These are phyloP conservation scores for Calamus simplicifolius DNA, from an alignment of 176 grass and related monocot genomes.

Conservation along the genomic window DNA sequence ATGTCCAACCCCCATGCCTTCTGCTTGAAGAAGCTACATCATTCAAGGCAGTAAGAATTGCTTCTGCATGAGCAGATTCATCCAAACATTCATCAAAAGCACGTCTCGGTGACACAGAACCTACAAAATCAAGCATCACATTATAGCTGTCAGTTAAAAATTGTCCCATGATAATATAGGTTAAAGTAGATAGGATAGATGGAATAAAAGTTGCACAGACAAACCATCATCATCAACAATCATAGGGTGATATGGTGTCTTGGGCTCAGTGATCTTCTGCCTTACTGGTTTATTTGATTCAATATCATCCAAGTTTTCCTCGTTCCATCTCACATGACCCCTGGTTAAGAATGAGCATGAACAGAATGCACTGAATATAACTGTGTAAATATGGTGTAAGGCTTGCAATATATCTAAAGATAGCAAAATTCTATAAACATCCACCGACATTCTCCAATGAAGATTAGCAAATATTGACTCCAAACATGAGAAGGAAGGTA, in stretches of 20 bases:
- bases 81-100: slow-evolving; percentile 87
- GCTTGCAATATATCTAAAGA: too few species aligned
- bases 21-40: slow-evolving; percentile 72
- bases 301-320: slow-evolving; percentile 87
- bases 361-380: too few species aligned
- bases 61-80: slow-evolving; percentile 66
- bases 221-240: slow-evolving; percentile 73
- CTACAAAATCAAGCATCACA: slow-evolving; percentile 8
- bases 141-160: too few species aligned
- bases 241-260: slow-evolving; percentile 93
- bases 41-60: slow-evolving; percentile 72
- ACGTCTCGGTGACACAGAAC: slow-evolving; percentile 32
- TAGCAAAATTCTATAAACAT: too few species aligned
- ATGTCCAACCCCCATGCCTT: slow-evolving; percentile 50
- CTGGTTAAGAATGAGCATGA: slow-evolving; percentile 18
- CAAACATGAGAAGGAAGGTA: too few species aligned
- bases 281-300: slow-evolving; percentile 92
- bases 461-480: too few species aligned
- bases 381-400: too few species aligned
- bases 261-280: slow-evolving; percentile 97
- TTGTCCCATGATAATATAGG: too few species aligned
- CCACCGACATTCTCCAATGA: too few species aligned
- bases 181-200: not conserved
- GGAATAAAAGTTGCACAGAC: not conserved
- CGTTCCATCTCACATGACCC: slow-evolving; percentile 71